These are phyloP conservation scores for Scheffersomyces coipomensis DNA, from an alignment of 805 yeast genomes.

Conservation along the genomic window DNA sequence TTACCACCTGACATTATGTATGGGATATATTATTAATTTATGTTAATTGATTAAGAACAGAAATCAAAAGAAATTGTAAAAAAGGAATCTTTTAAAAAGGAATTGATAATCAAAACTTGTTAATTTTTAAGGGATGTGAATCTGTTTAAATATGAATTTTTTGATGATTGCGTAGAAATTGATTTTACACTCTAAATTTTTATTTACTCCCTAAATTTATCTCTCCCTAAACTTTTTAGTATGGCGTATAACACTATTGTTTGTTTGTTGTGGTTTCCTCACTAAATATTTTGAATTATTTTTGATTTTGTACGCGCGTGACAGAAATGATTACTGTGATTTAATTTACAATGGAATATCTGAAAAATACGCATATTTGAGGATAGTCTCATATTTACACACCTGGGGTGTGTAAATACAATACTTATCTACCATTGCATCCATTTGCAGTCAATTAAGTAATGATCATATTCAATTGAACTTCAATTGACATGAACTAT, in stretches of 20 bases:
- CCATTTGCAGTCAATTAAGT: neutral
- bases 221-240: no score
- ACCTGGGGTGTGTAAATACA: constrained; percentile 1
- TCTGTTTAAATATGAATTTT: neutral
- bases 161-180: no score
- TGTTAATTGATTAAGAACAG: neutral
- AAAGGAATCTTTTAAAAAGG: neutral
- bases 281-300: no score
- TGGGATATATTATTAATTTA: constrained; percentile 2
- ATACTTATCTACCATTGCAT: neutral
- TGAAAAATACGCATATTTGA: neutral
- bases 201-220: no score
- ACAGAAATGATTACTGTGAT: neutral
- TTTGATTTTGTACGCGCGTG: neutral
- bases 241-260: no score
- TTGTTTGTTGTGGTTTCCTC: no score
- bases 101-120: neutral
- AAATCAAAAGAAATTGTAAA: neutral
- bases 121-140: neutral
- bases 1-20: constrained; percentile 76
- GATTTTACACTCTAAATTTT: no score
- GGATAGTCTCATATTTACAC: neutral
- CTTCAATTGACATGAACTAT: no score
- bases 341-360: neutral
- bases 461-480: no score